These are phyloP conservation scores for Solanum appendiculatum DNA, from an alignment of 257 asterid genomes.

Conservation along the genomic window DNA sequence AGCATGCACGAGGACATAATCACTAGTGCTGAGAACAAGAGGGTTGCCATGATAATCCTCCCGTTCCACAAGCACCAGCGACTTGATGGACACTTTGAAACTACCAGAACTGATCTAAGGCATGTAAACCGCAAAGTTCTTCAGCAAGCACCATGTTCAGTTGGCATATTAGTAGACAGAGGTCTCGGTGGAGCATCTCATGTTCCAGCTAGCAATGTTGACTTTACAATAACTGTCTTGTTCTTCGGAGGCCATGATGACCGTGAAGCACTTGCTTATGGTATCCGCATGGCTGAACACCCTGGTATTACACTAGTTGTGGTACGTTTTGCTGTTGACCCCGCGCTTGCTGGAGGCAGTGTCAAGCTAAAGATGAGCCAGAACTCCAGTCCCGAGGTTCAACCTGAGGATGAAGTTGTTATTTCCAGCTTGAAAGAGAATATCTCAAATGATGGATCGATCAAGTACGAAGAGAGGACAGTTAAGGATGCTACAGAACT, in stretches of 20 bases:
- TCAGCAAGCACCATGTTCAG: conserved; percentile 54
- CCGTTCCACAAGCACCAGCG: conserved; percentile 61
- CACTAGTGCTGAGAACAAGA: conserved; percentile 37
- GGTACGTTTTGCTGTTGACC: conserved; percentile 25
- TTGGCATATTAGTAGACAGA: conserved; percentile 53
- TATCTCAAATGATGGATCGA: conserved; percentile 21
- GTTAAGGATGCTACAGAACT: conserved; percentile 17
- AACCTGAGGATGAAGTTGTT: conserved; percentile 27
- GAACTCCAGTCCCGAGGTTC: conserved; percentile 2
- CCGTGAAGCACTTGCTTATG: conserved; percentile 56
- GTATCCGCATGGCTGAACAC: conserved; percentile 66
- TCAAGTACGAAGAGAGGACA: conserved; percentile 33
- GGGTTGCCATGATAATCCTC: conserved; percentile 44
- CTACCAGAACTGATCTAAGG: conserved; percentile 40
- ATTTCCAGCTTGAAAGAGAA: conserved; percentile 22
- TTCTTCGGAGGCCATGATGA: conserved; percentile 67
- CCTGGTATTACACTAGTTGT: conserved; percentile 36
- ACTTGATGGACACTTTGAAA: conserved; percentile 56
- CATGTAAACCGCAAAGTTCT: conserved; percentile 55
- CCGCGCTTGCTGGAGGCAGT: conserved; percentile 11
- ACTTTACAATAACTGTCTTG: conserved; percentile 32
- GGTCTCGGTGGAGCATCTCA: conserved; percentile 66
- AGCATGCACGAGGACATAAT: conserved; percentile 67
- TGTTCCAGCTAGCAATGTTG: conserved; percentile 43
- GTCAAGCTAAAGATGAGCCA: conserved; percentile 15